Conservation (phyloP, 2,329 filamentous ascomycete species). For the Hypocrella siamensis region DNA sequence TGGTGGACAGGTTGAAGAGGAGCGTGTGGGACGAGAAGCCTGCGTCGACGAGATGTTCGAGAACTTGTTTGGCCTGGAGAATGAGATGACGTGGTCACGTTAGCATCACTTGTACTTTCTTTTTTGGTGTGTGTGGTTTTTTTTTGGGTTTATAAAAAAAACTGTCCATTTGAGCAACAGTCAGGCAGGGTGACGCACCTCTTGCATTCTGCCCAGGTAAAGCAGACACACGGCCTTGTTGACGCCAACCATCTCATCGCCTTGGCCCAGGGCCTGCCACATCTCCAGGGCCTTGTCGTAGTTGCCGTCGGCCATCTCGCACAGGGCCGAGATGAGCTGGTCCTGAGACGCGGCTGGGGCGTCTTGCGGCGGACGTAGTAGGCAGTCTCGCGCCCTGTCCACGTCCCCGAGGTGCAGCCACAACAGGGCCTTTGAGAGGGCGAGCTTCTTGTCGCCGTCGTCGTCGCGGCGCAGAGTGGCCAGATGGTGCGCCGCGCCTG, state of each 20-base stretch:
- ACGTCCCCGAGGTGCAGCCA: constrained; percentile 69
- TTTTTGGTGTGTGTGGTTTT: no score
- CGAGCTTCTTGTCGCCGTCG: constrained; percentile 22
- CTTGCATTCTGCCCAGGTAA: constrained; percentile 61
- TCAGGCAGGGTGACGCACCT: constrained; percentile 29
- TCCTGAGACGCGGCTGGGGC: no score
- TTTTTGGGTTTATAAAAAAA: no score
- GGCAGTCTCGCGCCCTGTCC: constrained; percentile 45
- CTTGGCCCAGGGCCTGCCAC: constrained; percentile 38
- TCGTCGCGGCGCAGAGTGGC: constrained; percentile 32
- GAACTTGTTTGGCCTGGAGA: constrained; percentile 41
- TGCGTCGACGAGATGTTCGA: constrained; percentile 49
- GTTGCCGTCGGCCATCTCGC: constrained; percentile 63
- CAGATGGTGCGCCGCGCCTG: constrained; percentile 63
- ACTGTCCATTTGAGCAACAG: background rate
- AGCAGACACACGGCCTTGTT: constrained; percentile 75
- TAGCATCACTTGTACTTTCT: no score
- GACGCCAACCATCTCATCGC: constrained; percentile 57
- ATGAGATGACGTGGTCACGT: no score
- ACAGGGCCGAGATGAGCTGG: constrained; percentile 47
- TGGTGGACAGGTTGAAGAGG: constrained; percentile 77
- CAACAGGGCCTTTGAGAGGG: constrained; percentile 45
- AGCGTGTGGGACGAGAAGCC: constrained; percentile 60
- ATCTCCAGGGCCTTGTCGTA: constrained; percentile 46
- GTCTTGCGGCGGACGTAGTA: constrained; percentile 24